Evolutionary conservation across 1,284 basidiomycete species (phyloP).

Genomic region (Flammula alnicola): DNA sequence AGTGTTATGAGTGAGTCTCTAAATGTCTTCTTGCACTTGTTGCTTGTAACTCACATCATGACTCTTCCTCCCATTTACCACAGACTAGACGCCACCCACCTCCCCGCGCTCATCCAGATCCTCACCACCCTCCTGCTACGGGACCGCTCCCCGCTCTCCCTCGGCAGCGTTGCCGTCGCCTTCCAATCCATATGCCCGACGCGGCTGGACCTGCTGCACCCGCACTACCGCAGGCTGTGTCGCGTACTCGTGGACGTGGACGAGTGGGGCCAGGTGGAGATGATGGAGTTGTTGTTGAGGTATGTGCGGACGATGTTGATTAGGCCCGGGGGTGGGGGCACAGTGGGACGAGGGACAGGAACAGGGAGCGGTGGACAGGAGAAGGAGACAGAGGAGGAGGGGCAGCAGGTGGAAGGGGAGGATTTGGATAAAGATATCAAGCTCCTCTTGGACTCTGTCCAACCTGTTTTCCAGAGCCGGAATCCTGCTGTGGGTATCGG

Average conservation of each 20-base stretch:
- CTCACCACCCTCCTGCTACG: slow-evolving; percentile 73
- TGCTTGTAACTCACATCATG: slow-evolving; percentile 3
- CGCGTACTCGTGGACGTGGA: slow-evolving; percentile 88
- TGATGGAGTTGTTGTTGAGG: slow-evolving; percentile 79
- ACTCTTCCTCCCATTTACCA: slow-evolving; percentile 2
- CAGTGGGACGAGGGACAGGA: slow-evolving; percentile 46
- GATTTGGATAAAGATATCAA: slow-evolving; percentile 72
- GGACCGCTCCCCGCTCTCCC: slow-evolving; percentile 86
- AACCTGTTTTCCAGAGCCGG: slow-evolving; percentile 81
- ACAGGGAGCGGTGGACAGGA: slow-evolving; percentile 50
- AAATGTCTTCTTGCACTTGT: too few relatives aligned
- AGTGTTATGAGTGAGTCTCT: slow-evolving; percentile 81
- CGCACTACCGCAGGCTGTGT: slow-evolving; percentile 87
- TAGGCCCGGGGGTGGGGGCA: slow-evolving; percentile 58
- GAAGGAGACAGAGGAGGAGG: slow-evolving; percentile 35
- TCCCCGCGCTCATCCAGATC: slow-evolving; percentile 74
- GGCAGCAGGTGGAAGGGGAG: slow-evolving; percentile 45
- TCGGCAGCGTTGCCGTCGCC: slow-evolving; percentile 86
- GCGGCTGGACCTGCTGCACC: slow-evolving; percentile 85
- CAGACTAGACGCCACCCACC: slow-evolving; percentile 77
- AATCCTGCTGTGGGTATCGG: slow-evolving; percentile 78
- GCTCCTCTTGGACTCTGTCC: slow-evolving; percentile 73
- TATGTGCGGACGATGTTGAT: slow-evolving; percentile 89
- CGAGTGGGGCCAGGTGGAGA: slow-evolving; percentile 92
- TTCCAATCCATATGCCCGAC: slow-evolving; percentile 87